These are phyloP conservation scores for Dalechampia spathulata DNA, from an alignment of 441 rosid species.

Conservation along the genomic window DNA sequence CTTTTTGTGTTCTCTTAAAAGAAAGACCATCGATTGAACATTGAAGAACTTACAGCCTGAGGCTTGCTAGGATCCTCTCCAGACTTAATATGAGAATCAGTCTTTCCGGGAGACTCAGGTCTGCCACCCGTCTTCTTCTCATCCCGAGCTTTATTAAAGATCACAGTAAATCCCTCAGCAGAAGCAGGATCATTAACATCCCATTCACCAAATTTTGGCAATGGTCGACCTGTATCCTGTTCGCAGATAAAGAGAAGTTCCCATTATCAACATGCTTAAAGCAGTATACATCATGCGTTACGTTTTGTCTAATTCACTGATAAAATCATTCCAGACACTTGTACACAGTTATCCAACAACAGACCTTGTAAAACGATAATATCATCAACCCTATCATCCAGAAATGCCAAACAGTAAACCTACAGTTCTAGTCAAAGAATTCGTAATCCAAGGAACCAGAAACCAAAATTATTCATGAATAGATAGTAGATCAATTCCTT, in stretches of 20 bases:
- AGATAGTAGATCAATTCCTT: too few species aligned
- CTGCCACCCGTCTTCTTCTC: constrained; percentile 85
- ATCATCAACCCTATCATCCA: too few species aligned
- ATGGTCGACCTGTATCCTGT: constrained; percentile 73
- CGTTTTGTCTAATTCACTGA: too few species aligned
- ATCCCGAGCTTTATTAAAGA: constrained; percentile 85
- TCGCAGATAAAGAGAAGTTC: constrained; percentile 4
- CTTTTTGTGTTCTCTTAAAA: neutral
- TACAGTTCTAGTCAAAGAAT: too few species aligned
- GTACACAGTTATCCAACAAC: too few species aligned
- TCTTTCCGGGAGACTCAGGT: constrained; percentile 64
- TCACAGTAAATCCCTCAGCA: constrained; percentile 91
- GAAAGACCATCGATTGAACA: neutral
- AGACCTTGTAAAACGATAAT: too few species aligned
- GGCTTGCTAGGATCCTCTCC: constrained; percentile 57
- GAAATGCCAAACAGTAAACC: too few species aligned
- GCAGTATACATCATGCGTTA: neutral
- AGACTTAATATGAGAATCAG: constrained; percentile 39
- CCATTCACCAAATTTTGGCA: constrained; percentile 97
- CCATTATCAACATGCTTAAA: too few species aligned
- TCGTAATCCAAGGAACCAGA: too few species aligned
- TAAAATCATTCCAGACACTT: too few species aligned
- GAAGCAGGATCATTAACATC: constrained; percentile 95
- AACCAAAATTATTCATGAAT: too few species aligned
- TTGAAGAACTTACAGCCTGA: constrained; percentile 51